Conservation (phyloP, 1,284 basidiomycete species). For the Cutaneotrichosporon cutaneum region DNA sequence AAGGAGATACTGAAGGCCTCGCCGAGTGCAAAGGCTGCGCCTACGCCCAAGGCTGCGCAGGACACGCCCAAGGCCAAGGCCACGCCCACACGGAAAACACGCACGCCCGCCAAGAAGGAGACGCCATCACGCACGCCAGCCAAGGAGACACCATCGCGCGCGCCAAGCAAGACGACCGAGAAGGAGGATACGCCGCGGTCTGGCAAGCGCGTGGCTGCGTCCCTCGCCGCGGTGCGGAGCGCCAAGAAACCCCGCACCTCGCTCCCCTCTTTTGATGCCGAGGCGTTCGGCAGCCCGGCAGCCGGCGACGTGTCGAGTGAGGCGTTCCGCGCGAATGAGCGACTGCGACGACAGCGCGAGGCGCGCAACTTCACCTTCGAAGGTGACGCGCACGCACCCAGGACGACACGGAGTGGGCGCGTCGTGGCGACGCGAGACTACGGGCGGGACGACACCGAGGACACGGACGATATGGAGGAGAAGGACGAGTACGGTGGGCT, state of each 20-base stretch:
- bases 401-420: constrained; percentile 44
- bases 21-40: not conserved
- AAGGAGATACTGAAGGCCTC: too few species aligned
- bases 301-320: constrained; percentile 30
- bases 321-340: constrained; percentile 48
- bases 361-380: constrained; percentile 50
- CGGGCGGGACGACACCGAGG: constrained; percentile 30
- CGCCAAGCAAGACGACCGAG: not conserved
- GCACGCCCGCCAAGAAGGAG: not conserved
- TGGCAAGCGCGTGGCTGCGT: constrained; percentile 14
- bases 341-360: constrained; percentile 41
- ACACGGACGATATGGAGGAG: constrained; percentile 8
- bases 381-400: constrained; percentile 47
- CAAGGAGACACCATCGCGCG: not conserved
- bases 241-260: constrained; percentile 7
- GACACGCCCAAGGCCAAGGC: not conserved
- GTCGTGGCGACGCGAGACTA: constrained; percentile 28
- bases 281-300: constrained; percentile 21
- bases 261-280: constrained; percentile 22
- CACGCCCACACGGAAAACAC: not conserved
- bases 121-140: constrained; percentile 1
- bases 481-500: constrained; percentile 9
- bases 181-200: not conserved
- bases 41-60: not conserved
- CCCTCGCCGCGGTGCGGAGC: constrained; percentile 8